These are phyloP conservation scores for Trichosporon ovoides DNA, from an alignment of 1,284 basidiomycete species.

Conservation along the genomic window DNA sequence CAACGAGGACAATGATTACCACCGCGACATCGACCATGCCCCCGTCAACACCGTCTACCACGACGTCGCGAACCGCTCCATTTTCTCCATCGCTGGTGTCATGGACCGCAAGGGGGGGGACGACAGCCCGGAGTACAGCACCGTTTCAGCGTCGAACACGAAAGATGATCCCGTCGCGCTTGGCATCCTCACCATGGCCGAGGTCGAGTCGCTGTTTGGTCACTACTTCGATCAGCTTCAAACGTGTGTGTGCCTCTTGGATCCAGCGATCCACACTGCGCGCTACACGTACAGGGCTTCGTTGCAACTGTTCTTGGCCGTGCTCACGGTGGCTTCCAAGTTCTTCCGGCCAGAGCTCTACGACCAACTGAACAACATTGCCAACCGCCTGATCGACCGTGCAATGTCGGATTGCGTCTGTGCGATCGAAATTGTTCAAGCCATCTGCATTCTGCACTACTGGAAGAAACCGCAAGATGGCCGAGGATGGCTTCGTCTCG, in stretches of 20 bases:
- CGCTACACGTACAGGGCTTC: constrained; percentile 15
- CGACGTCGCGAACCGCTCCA: constrained; percentile 19
- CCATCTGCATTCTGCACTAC: constrained; percentile 24
- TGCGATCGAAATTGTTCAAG: constrained; percentile 22
- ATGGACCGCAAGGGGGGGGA: constrained; percentile 16
- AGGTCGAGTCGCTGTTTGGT: constrained; percentile 22
- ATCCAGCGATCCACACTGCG: constrained; percentile 21
- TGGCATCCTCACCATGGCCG: constrained; percentile 19
- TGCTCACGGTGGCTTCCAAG: constrained; percentile 21
- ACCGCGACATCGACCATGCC: constrained; percentile 5
- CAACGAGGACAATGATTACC: background rate
- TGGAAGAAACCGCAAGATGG: constrained; percentile 23
- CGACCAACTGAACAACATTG: constrained; percentile 11
- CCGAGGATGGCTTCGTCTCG: constrained; percentile 25
- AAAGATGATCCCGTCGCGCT: constrained; percentile 18
- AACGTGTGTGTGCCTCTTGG: constrained; percentile 24
- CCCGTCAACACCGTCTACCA: constrained; percentile 24
- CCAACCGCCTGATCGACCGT: constrained; percentile 16
- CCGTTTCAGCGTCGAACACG: background rate
- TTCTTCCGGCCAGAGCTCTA: constrained; percentile 26
- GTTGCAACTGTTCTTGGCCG: constrained; percentile 20
- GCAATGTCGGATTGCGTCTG: constrained; percentile 19
- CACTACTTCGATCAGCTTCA: constrained; percentile 27
- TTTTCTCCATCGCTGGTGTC: constrained; percentile 23
- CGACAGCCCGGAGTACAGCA: background rate